phyloP scores from a whole-genome alignment of 2,329 filamentous ascomycete species.

The Tolypocladium ovalisporum region DNA sequence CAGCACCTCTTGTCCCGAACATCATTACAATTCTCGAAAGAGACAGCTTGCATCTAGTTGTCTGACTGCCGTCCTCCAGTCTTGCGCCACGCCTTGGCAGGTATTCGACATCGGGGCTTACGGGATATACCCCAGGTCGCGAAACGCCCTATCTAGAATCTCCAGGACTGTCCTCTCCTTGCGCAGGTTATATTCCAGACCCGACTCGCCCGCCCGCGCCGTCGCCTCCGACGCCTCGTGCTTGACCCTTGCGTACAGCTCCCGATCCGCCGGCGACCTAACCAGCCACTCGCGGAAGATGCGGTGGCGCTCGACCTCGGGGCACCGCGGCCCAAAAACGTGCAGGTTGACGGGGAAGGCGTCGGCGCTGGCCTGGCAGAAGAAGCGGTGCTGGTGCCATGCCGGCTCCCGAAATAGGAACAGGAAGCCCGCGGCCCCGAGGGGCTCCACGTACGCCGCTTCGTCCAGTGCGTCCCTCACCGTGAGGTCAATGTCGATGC shows the following conservation, averaged over 20 bases:
- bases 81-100: too few species aligned
- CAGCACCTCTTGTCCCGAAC: too few species aligned
- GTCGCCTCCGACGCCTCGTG: slow-evolving; percentile 19
- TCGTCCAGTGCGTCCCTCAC: slow-evolving; percentile 29
- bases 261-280: slow-evolving; percentile 21
- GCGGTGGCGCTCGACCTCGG: slow-evolving; percentile 28
- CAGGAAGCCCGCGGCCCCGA: slow-evolving; percentile 32
- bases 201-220: slow-evolving; percentile 16
- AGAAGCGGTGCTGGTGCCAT: slow-evolving; percentile 39
- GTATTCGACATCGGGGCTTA: not conserved
- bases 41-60: too few species aligned
- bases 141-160: slow-evolving; percentile 19
- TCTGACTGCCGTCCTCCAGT: too few species aligned
- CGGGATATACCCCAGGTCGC: not conserved
- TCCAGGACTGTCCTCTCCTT: slow-evolving; percentile 26
- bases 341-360: slow-evolving; percentile 29
- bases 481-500: slow-evolving; percentile 42
- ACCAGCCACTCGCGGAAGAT: slow-evolving; percentile 32
- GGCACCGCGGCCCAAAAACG: slow-evolving; percentile 31
- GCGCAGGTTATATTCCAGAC: slow-evolving; percentile 26
- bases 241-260: slow-evolving; percentile 30
- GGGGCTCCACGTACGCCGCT: slow-evolving; percentile 26
- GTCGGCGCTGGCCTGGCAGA: slow-evolving; percentile 22
- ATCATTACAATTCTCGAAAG: too few species aligned
- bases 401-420: slow-evolving; percentile 33